Percentiles rank a stretch among this genome's conserved stretches.
Evolutionary conservation across 805 yeast genomes (phyloP).

Genomic region (Kluyveromyces lactis): DNA sequence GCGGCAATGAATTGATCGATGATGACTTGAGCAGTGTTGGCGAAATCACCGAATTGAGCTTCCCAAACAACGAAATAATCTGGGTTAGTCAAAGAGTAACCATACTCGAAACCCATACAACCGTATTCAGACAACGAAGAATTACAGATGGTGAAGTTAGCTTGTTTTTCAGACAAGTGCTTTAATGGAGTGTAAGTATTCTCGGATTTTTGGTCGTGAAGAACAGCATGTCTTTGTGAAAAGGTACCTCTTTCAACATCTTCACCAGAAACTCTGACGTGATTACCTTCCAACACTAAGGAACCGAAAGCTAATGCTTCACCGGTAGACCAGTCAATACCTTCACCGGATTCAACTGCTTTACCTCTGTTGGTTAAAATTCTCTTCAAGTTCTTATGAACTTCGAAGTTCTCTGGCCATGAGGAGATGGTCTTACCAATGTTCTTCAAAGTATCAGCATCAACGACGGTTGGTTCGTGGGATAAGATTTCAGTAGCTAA

Average conservation of each 20-base stretch:
- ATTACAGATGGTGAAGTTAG: constrained; percentile 80
- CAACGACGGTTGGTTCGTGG: constrained; percentile 90
- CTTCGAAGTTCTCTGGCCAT: constrained; percentile 80
- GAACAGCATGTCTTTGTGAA: constrained; percentile 98
- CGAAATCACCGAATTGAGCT: constrained; percentile 99
- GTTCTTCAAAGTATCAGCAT: constrained; percentile 58
- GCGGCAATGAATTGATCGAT: constrained; percentile 94
- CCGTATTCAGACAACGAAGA: constrained; percentile 98
- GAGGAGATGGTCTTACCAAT: constrained; percentile 74
- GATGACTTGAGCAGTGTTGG: constrained; percentile 97
- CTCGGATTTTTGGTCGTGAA: constrained; percentile 92
- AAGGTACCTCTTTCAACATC: constrained; percentile 99
- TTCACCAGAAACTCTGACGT: constrained; percentile 96
- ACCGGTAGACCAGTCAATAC: constrained; percentile 99
- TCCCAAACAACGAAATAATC: constrained; percentile 98
- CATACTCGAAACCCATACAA: constrained; percentile 98
- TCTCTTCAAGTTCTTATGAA: constrained; percentile 94
- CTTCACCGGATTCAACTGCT: constrained; percentile 79
- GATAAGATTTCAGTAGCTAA: constrained; percentile 93
- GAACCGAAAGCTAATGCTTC: constrained; percentile 98
- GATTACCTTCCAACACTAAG: constrained; percentile 84
- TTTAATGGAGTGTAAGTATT: constrained; percentile 77
- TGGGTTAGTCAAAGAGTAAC: constrained; percentile 95
- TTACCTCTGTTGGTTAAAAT: constrained; percentile 82
- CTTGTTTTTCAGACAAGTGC: constrained; percentile 71